phyloP scores from a whole-genome alignment of 1,284 basidiomycete genomes.

The Cutaneotrichosporon cyanovorans region DNA sequence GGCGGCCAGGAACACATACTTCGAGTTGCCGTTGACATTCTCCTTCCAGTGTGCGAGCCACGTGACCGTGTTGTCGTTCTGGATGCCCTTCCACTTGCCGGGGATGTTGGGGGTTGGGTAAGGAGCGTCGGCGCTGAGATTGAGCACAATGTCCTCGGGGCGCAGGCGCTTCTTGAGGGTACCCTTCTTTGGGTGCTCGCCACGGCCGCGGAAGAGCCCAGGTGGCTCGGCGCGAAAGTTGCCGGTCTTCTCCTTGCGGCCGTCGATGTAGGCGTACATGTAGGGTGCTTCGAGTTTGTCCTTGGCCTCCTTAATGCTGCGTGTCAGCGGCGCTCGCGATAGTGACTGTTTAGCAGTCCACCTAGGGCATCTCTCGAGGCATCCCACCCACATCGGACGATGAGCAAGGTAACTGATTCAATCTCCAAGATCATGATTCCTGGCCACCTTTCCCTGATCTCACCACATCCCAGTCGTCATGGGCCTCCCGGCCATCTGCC shows the following conservation, averaged over 20 bases:
- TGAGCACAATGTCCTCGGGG: conserved; percentile 89
- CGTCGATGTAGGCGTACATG: conserved; percentile 78
- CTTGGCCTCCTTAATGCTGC: conserved; percentile 65
- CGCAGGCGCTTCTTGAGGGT: conserved; percentile 83
- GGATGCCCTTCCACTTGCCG: conserved; percentile 73
- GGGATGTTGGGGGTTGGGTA: conserved; percentile 78
- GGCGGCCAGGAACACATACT: conserved; percentile 92
- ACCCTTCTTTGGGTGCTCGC: conserved; percentile 97
- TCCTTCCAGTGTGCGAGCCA: conserved; percentile 98
- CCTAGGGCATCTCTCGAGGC: too few relatives aligned
- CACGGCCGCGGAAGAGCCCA: conserved; percentile 91
- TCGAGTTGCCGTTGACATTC: conserved; percentile 83
- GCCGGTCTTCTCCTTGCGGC: conserved; percentile 93
- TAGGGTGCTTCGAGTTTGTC: conserved; percentile 79
- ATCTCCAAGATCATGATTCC: too few relatives aligned
- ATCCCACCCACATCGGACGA: too few relatives aligned
- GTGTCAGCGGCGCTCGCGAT: conserved; percentile 2
- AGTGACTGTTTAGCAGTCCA: too few relatives aligned
- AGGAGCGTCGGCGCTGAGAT: conserved; percentile 69
- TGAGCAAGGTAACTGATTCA: too few relatives aligned
- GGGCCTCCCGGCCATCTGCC: too few relatives aligned
- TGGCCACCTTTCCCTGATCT: conserved; percentile 9
- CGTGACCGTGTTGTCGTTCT: conserved; percentile 88
- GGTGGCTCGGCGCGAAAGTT: conserved; percentile 99
- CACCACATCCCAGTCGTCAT: too few relatives aligned